Evolutionary conservation across 2,329 filamentous ascomycete species (phyloP), one percentile per base, ranked within the genome.

Genomic region (Aureobasidium uvarum): DNA sequence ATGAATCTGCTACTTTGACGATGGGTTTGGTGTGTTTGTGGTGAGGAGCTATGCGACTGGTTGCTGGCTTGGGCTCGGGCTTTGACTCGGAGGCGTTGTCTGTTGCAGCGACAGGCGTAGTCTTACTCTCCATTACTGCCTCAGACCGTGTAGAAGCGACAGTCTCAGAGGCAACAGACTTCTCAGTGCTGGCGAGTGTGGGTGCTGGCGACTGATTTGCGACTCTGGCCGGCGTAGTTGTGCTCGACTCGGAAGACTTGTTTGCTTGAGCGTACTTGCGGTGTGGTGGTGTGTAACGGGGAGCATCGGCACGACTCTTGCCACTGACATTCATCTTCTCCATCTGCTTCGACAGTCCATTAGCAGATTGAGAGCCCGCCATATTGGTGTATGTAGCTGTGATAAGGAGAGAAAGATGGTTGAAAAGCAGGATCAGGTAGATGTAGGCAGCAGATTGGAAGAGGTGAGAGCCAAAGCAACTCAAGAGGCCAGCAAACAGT

Each of bases 1-100:
- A 93, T 50, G 88, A 91, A 69, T 92, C 90, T 62, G 83, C 85
- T 23, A 89, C 79, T 65, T 77, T 62, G 48, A 43, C 70, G 63
- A 62, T 64, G 5, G 45, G 33, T 1, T 45, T 46, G 33, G 14
- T 62, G 46, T 23, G n/a, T 41, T 62, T 62, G 45, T 18, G 31
- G 36, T 51, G 58, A 1, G 45, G 58, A 8, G 58, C 45, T 7
- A 41, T 46, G n/a, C 8, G 13, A n/a, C 18, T 31, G 14, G 31
- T 7, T n/a, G 25, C 16, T 23, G 56, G 13, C 20, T 51, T 63
- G 25, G 36, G 23, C 1, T 28, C 25, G 23, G 33, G n/a, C 5
- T 16, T n/a, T 16, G 20, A 13, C 18, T 43, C 28, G 5, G 14
- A 20, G 3, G 31, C 59, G 41, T 62, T 13, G 13, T 39, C 45